phyloP scores from a whole-genome alignment of 306 rosid genomes.

The Corylus heterophylla region DNA sequence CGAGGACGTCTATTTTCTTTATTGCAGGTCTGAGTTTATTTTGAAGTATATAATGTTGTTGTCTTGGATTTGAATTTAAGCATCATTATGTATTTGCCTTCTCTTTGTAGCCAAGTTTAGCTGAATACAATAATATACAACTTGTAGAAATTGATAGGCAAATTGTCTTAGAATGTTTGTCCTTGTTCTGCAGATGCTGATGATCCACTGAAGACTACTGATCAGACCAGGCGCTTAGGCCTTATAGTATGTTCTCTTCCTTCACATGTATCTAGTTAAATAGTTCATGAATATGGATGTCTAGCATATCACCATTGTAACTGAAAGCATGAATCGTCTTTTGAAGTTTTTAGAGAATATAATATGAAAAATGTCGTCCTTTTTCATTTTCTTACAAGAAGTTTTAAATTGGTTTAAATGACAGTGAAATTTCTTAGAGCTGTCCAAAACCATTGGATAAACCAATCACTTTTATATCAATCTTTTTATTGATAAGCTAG shows the following conservation, averaged over 20 bases:
- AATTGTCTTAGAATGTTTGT: not conserved
- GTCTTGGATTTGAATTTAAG: not conserved
- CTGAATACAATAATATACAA: not conserved
- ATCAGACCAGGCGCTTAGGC: conserved; percentile 75
- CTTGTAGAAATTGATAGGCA: not conserved
- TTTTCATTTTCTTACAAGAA: not conserved
- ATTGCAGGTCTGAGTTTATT: not conserved
- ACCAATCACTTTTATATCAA: not conserved
- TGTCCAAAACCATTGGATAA: not conserved
- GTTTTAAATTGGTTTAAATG: not conserved
- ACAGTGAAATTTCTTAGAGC: not conserved
- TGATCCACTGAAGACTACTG: conserved; percentile 80
- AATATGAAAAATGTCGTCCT: not conserved
- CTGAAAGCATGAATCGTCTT: not conserved
- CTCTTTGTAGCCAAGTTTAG: not conserved
- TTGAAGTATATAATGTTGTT: not conserved
- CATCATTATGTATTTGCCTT: not conserved
- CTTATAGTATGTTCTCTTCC: conserved; percentile 55
- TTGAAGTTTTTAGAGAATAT: not conserved
- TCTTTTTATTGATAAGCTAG: not conserved
- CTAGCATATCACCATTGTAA: not conserved
- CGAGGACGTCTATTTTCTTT: not conserved
- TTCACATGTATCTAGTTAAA: conserved; percentile 1
- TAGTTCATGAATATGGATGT: not conserved
- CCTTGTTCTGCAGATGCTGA: conserved; percentile 51